Evolutionary conservation across 805 yeast species (phyloP).

Genomic region (Suhomyces emberorum): DNA sequence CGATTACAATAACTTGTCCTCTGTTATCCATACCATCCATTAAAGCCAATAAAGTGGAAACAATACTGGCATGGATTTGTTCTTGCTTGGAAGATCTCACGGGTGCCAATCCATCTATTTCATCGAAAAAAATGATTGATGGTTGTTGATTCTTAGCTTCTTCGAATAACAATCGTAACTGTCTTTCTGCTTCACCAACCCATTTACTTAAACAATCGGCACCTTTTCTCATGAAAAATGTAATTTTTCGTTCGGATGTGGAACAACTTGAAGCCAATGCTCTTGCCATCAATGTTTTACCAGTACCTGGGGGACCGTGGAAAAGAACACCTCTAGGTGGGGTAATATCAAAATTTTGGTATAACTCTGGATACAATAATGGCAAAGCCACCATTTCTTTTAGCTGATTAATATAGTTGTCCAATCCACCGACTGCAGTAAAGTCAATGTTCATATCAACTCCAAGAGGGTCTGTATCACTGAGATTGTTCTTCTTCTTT

Average conservation of each 20-base stretch:
- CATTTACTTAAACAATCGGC: constrained; percentile 96
- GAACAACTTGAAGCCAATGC: constrained; percentile 96
- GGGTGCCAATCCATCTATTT: constrained; percentile 97
- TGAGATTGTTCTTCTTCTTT: constrained; percentile 56
- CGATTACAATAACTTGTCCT: constrained; percentile 97
- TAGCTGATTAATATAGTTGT: constrained; percentile 82
- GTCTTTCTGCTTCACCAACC: constrained; percentile 99
- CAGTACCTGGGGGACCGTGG: constrained; percentile 99
- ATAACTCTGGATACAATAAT: constrained; percentile 86
- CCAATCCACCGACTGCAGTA: constrained; percentile 86
- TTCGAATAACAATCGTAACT: constrained; percentile 83
- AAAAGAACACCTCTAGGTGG: constrained; percentile 97
- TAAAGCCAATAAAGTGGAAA: constrained; percentile 86
- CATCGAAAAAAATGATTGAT: constrained; percentile 93
- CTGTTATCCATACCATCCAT: constrained; percentile 99
- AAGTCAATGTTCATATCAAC: constrained; percentile 83
- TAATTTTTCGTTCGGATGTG: constrained; percentile 76
- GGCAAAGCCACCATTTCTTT: constrained; percentile 98
- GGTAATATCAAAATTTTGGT: constrained; percentile 82
- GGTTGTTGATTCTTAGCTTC: constrained; percentile 97
- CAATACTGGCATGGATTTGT: constrained; percentile 96
- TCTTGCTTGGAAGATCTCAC: constrained; percentile 97
- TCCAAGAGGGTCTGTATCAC: constrained; percentile 93
- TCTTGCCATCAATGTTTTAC: constrained; percentile 96
- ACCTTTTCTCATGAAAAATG: constrained; percentile 97